Conservation (phyloP, 1,284 basidiomycete species). For the Sanghuangporus sanghuang region DNA sequence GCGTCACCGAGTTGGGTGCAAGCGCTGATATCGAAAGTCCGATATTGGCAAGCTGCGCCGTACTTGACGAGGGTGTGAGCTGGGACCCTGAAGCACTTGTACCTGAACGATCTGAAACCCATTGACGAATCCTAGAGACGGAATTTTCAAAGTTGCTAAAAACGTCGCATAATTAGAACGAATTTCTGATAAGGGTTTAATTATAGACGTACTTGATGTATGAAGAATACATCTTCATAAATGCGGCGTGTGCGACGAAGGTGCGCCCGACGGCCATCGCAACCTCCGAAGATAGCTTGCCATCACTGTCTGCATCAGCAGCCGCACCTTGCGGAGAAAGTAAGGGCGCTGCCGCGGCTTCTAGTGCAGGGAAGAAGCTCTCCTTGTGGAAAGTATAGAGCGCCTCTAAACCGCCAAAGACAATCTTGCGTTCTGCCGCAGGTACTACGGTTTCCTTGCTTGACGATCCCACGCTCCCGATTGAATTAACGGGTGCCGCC, state of each 20-base stretch:
- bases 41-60: slow-evolving; percentile 57
- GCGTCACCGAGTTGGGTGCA: slow-evolving; percentile 37
- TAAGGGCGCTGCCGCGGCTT: slow-evolving; percentile 66
- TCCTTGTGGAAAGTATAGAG: slow-evolving; percentile 90
- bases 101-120: slow-evolving; percentile 57
- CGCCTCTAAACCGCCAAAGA: slow-evolving; percentile 89
- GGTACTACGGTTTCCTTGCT: slow-evolving; percentile 84
- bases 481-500: slow-evolving; percentile 61
- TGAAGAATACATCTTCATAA: slow-evolving; percentile 96
- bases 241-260: slow-evolving; percentile 89
- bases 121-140: slow-evolving; percentile 78
- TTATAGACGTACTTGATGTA: slow-evolving; percentile 83
- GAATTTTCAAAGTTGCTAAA: slow-evolving; percentile 88
- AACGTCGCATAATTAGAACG: slow-evolving; percentile 12
- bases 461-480: slow-evolving; percentile 58
- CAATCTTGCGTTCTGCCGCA: slow-evolving; percentile 81
- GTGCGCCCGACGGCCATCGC: slow-evolving; percentile 84
- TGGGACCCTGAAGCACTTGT: slow-evolving; percentile 36
- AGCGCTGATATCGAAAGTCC: slow-evolving; percentile 56
- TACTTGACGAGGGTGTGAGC: slow-evolving; percentile 57
- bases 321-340: slow-evolving; percentile 44
- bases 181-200: slow-evolving; percentile 15
- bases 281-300: slow-evolving; percentile 67
- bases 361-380: slow-evolving; percentile 87
- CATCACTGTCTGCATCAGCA: slow-evolving; percentile 60